These are phyloP conservation scores for Aaosphaeria arxii DNA, from an alignment of 2,329 filamentous ascomycete species.

Conservation along the genomic window DNA sequence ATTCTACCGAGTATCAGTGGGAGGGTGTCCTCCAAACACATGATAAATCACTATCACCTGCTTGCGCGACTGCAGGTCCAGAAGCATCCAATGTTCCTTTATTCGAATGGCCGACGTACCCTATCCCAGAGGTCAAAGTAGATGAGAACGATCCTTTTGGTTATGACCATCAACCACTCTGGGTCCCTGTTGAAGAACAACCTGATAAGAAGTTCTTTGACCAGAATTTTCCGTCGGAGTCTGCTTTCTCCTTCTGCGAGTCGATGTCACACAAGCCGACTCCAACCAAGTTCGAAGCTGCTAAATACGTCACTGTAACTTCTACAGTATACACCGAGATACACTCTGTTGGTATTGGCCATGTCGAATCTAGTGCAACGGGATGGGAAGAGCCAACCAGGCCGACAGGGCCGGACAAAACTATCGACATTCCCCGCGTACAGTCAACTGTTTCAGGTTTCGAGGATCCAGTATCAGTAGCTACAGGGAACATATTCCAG, in stretches of 20 bases:
- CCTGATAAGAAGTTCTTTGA: conserved; percentile 14
- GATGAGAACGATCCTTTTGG: conserved; percentile 9
- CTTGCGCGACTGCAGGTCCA: conserved; percentile 10
- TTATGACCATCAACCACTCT: conserved; percentile 6
- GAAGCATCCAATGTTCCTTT: conserved; percentile 6
- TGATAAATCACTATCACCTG: conserved; percentile 4
- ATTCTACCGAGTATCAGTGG: conserved; percentile 14
- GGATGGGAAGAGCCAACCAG: conserved; percentile 3
- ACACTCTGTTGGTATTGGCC: neutral
- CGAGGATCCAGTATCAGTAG: neutral
- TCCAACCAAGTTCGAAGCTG: conserved; percentile 6
- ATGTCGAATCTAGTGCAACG: conserved; percentile 1
- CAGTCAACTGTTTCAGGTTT: neutral
- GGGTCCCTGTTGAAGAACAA: conserved; percentile 8
- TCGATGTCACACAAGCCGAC: conserved; percentile 1
- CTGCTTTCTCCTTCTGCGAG: conserved; percentile 12
- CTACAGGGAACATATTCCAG: no score
- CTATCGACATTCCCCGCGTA: neutral
- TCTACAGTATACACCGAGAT: conserved; percentile 4
- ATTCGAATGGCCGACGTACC: conserved; percentile 11
- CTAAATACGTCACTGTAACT: conserved; percentile 11
- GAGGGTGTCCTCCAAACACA: conserved; percentile 11
- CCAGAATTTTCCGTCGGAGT: conserved; percentile 10
- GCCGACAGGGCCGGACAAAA: neutral
- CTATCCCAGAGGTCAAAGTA: conserved; percentile 6